Evolutionary conservation across 1,284 basidiomycete species (phyloP), one percentile per base, ranked within the genome.

Genomic region (Melampsora occidentalis): DNA sequence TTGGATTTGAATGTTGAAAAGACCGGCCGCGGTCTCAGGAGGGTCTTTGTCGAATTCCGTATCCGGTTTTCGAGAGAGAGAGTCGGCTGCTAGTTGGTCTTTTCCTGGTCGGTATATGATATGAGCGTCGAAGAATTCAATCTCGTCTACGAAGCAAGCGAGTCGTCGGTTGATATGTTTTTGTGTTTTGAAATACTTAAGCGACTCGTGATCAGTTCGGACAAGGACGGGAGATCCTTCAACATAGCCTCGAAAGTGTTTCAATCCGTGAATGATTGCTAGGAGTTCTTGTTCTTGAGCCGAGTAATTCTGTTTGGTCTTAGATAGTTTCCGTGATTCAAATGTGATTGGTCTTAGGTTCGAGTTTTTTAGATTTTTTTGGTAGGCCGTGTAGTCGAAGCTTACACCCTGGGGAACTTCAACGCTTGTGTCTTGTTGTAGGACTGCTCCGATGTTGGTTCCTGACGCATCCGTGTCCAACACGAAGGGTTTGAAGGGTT

Each of bases 181-280:
- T 69, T 69, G 68, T 5, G 48, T 69, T 25, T 69, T 69, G n/a
- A 69, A 69, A 6, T 69, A 59, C 59, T 59, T 69, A 2, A 69
- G 16, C 4, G 28, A 69, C 14, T 69, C 28, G 39, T 69, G 68
- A 53, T 59, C 51, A 3, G 22, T 69, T 31, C 31, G 6, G 2
- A 69, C 49, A 14, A 69, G 25, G 2, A 69, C 39, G 2, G 68
- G 68, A 1, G 49, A 69, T 5, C 68, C 48, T 39, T 69, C 31
- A 5, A 69, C 22, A 49, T 57, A 59, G 9, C 51, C 68, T 2
- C 31, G 14, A 39, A 69, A 53, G 22, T 69, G 68, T 57, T 69
- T 69, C 2, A 59, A 49, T 5, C 49, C 68, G 35, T 69, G 68
- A 5, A 69, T 10, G 7, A 69, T 69, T 6, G 68, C 68, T 20